Conservation (phyloP, 2,329 filamentous ascomycete species). For the Pseudocercospora eumusae region DNA sequence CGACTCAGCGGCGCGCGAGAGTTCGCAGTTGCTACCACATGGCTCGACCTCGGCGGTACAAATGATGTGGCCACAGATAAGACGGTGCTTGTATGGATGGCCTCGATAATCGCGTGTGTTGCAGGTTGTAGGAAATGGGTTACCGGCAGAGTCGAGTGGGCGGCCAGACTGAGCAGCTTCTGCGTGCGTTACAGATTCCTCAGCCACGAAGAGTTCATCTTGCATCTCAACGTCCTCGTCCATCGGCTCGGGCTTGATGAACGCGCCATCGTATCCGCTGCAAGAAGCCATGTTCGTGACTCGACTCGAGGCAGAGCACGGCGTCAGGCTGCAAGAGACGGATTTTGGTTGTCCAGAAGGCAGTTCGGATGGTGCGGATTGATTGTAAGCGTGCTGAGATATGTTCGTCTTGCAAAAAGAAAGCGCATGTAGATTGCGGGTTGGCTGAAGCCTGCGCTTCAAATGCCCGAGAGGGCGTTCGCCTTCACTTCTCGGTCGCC, state of each 20-base stretch:
- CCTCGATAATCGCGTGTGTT: neutral
- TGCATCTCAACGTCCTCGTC: neutral
- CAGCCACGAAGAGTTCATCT: neutral
- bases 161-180: neutral
- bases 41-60: constrained; percentile 8
- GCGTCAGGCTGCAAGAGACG: no score
- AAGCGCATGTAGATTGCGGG: no score
- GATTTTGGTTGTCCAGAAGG: no score
- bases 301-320: no score
- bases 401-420: no score
- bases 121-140: constrained; percentile 13
- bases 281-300: neutral
- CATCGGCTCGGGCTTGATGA: neutral
- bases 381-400: no score
- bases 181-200: neutral
- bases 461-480: no score
- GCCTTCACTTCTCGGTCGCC: neutral
- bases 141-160: constrained; percentile 9
- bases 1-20: neutral
- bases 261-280: no score
- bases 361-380: no score
- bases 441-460: no score
- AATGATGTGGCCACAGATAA: constrained; percentile 16
- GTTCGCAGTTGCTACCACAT: constrained; percentile 14
- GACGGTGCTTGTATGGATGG: constrained; percentile 16